Evolutionary conservation across 768 basidiomycete genomes (phyloP).

Genomic region (Leccinum uliginosum): DNA sequence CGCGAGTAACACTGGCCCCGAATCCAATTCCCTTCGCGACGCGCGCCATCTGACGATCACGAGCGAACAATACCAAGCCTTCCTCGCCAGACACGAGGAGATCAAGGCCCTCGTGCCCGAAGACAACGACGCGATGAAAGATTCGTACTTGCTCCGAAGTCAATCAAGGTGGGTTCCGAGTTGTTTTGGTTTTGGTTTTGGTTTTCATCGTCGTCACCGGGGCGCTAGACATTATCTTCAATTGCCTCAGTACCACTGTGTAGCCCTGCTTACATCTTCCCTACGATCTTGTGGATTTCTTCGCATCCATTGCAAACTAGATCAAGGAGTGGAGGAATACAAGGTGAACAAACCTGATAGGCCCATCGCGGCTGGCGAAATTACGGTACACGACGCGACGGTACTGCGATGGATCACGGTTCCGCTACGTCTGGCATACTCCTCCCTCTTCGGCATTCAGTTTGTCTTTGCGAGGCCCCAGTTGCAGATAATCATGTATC

Average conservation of each 20-base stretch:
- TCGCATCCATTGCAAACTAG: constrained; percentile 31
- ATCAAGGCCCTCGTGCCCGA: constrained; percentile 33
- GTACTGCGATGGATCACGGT: constrained; percentile 35
- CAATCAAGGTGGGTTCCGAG: constrained; percentile 50
- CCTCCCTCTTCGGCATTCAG: constrained; percentile 29
- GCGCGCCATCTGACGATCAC: constrained; percentile 26
- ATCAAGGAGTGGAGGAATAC: constrained; percentile 33
- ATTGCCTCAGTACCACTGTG: constrained; percentile 25
- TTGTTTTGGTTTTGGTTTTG: not conserved
- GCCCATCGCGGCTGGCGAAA: constrained; percentile 41
- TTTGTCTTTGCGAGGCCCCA: constrained; percentile 32
- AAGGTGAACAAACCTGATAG: constrained; percentile 40
- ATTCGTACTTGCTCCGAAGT: constrained; percentile 41
- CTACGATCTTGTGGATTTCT: constrained; percentile 40
- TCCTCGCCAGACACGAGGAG: constrained; percentile 27
- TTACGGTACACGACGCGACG: constrained; percentile 32
- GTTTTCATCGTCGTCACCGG: not conserved
- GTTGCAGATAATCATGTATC: constrained; percentile 29
- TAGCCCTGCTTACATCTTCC: constrained; percentile 12
- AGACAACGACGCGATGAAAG: constrained; percentile 35
- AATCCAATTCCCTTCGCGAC: constrained; percentile 26
- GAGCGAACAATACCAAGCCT: constrained; percentile 31
- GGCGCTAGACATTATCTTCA: not conserved
- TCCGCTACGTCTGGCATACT: constrained; percentile 32
- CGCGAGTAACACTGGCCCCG: constrained; percentile 26